These are phyloP conservation scores for Camillea tinctor DNA, from an alignment of 2,329 filamentous ascomycete species.

Conservation along the genomic window DNA sequence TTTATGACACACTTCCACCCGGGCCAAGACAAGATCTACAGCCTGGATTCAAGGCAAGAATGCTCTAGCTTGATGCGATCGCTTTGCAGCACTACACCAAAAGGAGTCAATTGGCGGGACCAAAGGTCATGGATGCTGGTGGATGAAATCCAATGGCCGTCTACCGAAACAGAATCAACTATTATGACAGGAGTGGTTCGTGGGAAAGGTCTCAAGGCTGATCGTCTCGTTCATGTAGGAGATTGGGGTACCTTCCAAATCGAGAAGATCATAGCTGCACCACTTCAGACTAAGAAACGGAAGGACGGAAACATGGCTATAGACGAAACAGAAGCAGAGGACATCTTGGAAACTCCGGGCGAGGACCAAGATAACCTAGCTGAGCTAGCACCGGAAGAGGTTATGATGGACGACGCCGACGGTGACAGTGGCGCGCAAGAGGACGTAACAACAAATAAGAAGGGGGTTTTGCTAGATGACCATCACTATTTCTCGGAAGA, in stretches of 20 bases:
- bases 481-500: conserved; percentile 98
- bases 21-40: conserved; percentile 86
- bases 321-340: conserved; percentile 54
- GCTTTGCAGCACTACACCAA: conserved; percentile 86
- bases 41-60: conserved; percentile 83
- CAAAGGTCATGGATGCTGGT: conserved; percentile 94
- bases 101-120: conserved; percentile 93
- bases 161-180: conserved; percentile 59
- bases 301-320: conserved; percentile 68
- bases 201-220: conserved; percentile 83
- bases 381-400: conserved; percentile 83
- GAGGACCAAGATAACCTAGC: conserved; percentile 81
- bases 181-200: conserved; percentile 82
- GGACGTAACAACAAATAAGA: conserved; percentile 55
- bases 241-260: conserved; percentile 95
- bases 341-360: conserved; percentile 68
- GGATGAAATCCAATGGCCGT: conserved; percentile 74
- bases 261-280: conserved; percentile 79
- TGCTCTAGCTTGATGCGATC: conserved; percentile 88
- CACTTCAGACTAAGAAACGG: conserved; percentile 59
- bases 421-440: conserved; percentile 45
- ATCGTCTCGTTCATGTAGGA: conserved; percentile 85
- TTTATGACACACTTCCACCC: conserved; percentile 96
- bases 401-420: conserved; percentile 60
- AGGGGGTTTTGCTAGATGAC: conserved; percentile 90